Evolutionary conservation across 805 yeast species (phyloP).

Genomic region (Ogataea methanolica): DNA sequence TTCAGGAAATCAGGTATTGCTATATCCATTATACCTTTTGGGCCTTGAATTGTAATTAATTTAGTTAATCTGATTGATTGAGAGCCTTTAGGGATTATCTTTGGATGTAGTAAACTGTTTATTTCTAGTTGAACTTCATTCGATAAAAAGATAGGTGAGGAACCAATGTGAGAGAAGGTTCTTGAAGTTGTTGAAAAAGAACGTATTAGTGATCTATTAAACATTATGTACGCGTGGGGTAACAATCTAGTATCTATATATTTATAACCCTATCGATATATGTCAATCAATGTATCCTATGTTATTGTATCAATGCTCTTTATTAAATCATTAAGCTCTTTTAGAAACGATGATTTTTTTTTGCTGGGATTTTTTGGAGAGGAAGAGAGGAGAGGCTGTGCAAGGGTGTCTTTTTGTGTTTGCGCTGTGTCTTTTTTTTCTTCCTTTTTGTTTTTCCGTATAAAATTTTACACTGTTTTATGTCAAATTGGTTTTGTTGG

Average conservation of each 20-base stretch:
- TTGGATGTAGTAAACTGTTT: slow-evolving; percentile 50
- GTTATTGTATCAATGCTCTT: too few relatives aligned
- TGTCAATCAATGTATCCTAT: too few relatives aligned
- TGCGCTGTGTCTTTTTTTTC: too few relatives aligned
- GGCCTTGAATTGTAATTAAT: slow-evolving; percentile 63
- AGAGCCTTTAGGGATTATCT: slow-evolving; percentile 62
- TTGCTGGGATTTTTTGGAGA: too few relatives aligned
- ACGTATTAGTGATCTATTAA: slow-evolving; percentile 14
- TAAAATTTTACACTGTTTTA: too few relatives aligned
- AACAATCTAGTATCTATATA: neutral
- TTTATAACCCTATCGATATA: neutral
- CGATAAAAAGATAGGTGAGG: slow-evolving; percentile 66
- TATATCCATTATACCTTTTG: slow-evolving; percentile 62
- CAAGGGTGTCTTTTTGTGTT: too few relatives aligned
- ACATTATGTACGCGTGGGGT: too few relatives aligned
- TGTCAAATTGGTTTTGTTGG: too few relatives aligned
- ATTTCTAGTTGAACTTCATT: slow-evolving; percentile 51
- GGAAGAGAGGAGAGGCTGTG: too few relatives aligned
- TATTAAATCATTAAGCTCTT: too few relatives aligned
- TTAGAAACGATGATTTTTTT: too few relatives aligned
- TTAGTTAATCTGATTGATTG: slow-evolving; percentile 53
- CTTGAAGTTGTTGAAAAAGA: slow-evolving; percentile 30
- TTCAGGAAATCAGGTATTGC: slow-evolving; percentile 70
- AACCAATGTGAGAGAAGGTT: slow-evolving; percentile 67
- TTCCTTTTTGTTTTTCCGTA: too few relatives aligned